Base-by-base conservation (phyloP, 257 asterid genomes). In the Jacaranda mimosifolia region DNA sequence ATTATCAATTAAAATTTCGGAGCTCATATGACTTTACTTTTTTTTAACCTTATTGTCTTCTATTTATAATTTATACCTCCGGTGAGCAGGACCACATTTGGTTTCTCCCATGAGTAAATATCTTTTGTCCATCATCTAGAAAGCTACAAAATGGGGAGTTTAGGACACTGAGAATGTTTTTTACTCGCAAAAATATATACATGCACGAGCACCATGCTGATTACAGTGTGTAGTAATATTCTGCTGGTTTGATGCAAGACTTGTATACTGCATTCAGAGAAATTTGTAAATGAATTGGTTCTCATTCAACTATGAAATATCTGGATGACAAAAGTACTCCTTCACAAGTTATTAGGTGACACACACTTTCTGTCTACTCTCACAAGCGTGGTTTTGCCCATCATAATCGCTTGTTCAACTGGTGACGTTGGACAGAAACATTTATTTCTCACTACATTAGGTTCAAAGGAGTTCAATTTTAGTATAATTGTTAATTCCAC, bases 381-480 rank as follows among this genome's bases (percentile, higher is more conserved):
- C 18, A 18, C 13, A 32, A 58, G 39, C 57, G 13, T 51, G 57
- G 51, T 45, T 51, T 49, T 13, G 19, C 19, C 13, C 19, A 51
- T 49, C 55, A 13, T 1, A 49, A n/a, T 53, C 6, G 19, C 60
- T 53, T 53, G 9, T 17, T 14, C 19, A n/a, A 53, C 26, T 53
- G 26, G 60, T 53, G 15, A 53, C 2, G 3, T 53, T 53, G 32
- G 32, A 4, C 7, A 53, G 10, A 15, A n/a, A 53, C 60, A 5
- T 70, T 53, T n/a, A 49, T 70, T 51, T 38, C 62, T 52, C 14
- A 26, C 40, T 52, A 26, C 32, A 70, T 53, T 71, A 7, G 52
- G 19, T 18, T 21, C n/a, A 21, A 12, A 52, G 75, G 64, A 70
- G 60, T 70, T 36, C 53, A 70, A n/a, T 70, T 12, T 71, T n/a